Evolutionary conservation across 1,139 yeast genomes (phyloP).

Genomic region (Taphrina communis): DNA sequence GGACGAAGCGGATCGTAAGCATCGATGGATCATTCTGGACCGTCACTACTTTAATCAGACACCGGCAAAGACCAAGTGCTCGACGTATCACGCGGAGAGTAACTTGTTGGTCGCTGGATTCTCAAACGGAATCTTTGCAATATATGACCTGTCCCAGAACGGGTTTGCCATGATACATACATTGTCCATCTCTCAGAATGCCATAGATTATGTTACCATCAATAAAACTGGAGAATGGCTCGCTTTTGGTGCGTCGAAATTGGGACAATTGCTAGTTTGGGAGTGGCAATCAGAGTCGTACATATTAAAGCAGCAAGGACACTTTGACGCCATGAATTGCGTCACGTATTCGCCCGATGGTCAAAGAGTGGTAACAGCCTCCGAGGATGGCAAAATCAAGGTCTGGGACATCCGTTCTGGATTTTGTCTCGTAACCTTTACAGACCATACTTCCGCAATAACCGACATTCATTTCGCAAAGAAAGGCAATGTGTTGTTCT

Average conservation of each 20-base stretch:
- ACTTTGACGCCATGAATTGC: conserved; percentile 86
- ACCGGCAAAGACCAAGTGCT: conserved; percentile 72
- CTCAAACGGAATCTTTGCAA: conserved; percentile 83
- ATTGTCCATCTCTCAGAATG: conserved; percentile 88
- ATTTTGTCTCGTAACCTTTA: conserved; percentile 87
- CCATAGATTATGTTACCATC: conserved; percentile 79
- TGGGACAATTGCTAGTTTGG: conserved; percentile 93
- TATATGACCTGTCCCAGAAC: conserved; percentile 77
- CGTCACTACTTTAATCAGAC: conserved; percentile 75
- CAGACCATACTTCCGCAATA: conserved; percentile 87
- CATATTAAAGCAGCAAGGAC: conserved; percentile 94
- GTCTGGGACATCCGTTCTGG: conserved; percentile 96
- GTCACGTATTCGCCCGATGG: conserved; percentile 95
- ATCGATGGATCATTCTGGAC: conserved; percentile 78
- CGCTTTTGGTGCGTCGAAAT: conserved; percentile 86
- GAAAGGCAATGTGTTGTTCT: conserved; percentile 85
- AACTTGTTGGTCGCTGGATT: conserved; percentile 88
- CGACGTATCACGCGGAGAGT: conserved; percentile 76
- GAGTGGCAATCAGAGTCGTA: conserved; percentile 99
- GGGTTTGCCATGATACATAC: conserved; percentile 79
- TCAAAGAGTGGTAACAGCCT: conserved; percentile 84
- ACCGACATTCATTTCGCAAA: conserved; percentile 86
- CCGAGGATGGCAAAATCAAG: conserved; percentile 95
- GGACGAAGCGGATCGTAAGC: conserved; percentile 45
- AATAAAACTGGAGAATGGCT: conserved; percentile 94